These are phyloP conservation scores for Ilyonectria mors-panacis DNA, from an alignment of 2,329 filamentous ascomycete genomes.

Conservation along the genomic window DNA sequence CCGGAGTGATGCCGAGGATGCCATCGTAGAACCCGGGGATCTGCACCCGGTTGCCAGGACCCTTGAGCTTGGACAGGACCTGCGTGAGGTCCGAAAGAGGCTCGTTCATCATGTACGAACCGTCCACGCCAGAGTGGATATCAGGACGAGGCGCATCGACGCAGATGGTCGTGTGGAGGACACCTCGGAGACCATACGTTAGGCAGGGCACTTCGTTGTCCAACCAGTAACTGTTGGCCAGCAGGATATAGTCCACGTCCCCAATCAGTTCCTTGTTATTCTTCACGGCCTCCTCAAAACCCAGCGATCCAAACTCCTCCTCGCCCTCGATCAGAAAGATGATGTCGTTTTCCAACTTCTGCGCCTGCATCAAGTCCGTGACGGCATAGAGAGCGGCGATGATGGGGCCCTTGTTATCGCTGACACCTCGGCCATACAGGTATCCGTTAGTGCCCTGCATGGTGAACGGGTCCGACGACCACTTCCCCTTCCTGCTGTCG, in stretches of 20 bases:
- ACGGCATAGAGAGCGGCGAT: slow-evolving; percentile 95
- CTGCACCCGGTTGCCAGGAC: slow-evolving; percentile 82
- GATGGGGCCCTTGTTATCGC: slow-evolving; percentile 97
- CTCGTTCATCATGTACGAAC: slow-evolving; percentile 90
- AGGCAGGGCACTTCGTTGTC: slow-evolving; percentile 96
- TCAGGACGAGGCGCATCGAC: slow-evolving; percentile 90
- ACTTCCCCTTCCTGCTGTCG: slow-evolving; percentile 85
- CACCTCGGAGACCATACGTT: slow-evolving; percentile 93
- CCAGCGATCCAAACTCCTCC: slow-evolving; percentile 93
- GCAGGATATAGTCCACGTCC: slow-evolving; percentile 90
- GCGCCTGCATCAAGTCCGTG: slow-evolving; percentile 88
- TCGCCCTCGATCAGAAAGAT: slow-evolving; percentile 97
- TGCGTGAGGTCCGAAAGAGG: slow-evolving; percentile 92
- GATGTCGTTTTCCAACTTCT: slow-evolving; percentile 87
- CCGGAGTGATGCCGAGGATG: slow-evolving; percentile 80
- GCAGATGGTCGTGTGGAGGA: slow-evolving; percentile 92
- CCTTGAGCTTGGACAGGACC: slow-evolving; percentile 86
- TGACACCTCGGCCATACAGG: slow-evolving; percentile 94
- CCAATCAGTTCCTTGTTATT: slow-evolving; percentile 89
- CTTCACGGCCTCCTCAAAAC: slow-evolving; percentile 87
- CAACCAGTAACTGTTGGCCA: slow-evolving; percentile 99
- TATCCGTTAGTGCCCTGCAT: slow-evolving; percentile 92
- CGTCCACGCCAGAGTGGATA: slow-evolving; percentile 96
- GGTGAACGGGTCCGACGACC: slow-evolving; percentile 91
- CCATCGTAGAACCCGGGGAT: slow-evolving; percentile 92